Evolutionary conservation across 768 basidiomycete genomes (phyloP).

Genomic region (Tricholoma bakamatsutake): DNA sequence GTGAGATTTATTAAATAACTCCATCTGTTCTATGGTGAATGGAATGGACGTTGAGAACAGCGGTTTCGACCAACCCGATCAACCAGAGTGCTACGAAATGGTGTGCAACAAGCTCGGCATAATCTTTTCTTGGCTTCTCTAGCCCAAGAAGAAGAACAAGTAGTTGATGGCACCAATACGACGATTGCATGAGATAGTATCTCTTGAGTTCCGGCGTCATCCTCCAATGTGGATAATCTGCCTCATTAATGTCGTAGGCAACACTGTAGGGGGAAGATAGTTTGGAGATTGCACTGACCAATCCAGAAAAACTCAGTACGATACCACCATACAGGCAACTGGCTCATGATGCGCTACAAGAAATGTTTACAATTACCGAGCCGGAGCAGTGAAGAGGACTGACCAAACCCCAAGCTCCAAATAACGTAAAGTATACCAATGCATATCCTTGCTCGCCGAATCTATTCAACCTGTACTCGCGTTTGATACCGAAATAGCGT

Average conservation of each 20-base stretch:
- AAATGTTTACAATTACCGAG: constrained; percentile 3
- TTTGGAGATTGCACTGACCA: constrained; percentile 33
- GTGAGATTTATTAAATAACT: constrained; percentile 80
- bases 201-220: constrained; percentile 81
- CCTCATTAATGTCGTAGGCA: neutral
- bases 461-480: constrained; percentile 61
- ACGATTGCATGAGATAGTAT: constrained; percentile 90
- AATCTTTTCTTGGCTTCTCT: constrained; percentile 95
- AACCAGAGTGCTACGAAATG: constrained; percentile 95
- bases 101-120: constrained; percentile 78
- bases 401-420: constrained; percentile 75
- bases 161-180: constrained; percentile 95
- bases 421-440: constrained; percentile 66
- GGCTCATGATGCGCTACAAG: constrained; percentile 71
- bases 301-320: constrained; percentile 81
- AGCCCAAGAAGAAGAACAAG: constrained; percentile 77
- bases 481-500: constrained; percentile 62
- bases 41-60: neutral
- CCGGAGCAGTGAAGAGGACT: constrained; percentile 24
- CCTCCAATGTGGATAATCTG: constrained; percentile 86
- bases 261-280: neutral
- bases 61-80: constrained; percentile 53
- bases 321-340: constrained; percentile 83
- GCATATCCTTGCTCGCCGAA: constrained; percentile 95
- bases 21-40: constrained; percentile 47